Evolutionary conservation across 1,284 basidiomycete genomes (phyloP).

Genomic region (Ustilago xerochloae): DNA sequence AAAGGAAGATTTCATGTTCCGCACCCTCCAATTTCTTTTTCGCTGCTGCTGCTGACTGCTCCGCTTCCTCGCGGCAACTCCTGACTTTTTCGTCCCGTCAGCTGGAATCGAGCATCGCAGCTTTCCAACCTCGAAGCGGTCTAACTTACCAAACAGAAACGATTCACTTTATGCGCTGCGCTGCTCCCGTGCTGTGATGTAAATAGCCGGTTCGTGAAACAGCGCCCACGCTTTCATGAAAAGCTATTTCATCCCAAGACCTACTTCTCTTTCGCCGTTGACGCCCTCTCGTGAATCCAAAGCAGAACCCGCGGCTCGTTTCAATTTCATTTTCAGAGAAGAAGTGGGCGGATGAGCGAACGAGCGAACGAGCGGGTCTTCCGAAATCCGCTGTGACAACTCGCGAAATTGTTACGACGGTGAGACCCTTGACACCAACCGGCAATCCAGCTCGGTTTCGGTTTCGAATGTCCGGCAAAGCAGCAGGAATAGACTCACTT

Average conservation of each 20-base stretch:
- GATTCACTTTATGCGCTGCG: background rate
- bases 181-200: background rate
- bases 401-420: background rate
- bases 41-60: too few species aligned
- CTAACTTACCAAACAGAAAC: background rate
- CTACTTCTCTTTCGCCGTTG: background rate
- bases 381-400: background rate
- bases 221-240: background rate
- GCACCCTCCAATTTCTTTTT: too few species aligned
- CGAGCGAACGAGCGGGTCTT: background rate
- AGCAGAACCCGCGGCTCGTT: background rate
- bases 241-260: background rate
- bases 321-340: background rate
- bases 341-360: too few species aligned
- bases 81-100: background rate
- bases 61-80: constrained; percentile 1
- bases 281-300: background rate
- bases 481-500: background rate
- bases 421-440: background rate
- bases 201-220: background rate
- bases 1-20: background rate
- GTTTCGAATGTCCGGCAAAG: background rate
- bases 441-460: background rate
- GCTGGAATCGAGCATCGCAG: background rate
- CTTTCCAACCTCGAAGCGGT: background rate